Base-by-base conservation (phyloP, 2,329 filamentous ascomycete species). In the Ascocoryne sarcoides region DNA sequence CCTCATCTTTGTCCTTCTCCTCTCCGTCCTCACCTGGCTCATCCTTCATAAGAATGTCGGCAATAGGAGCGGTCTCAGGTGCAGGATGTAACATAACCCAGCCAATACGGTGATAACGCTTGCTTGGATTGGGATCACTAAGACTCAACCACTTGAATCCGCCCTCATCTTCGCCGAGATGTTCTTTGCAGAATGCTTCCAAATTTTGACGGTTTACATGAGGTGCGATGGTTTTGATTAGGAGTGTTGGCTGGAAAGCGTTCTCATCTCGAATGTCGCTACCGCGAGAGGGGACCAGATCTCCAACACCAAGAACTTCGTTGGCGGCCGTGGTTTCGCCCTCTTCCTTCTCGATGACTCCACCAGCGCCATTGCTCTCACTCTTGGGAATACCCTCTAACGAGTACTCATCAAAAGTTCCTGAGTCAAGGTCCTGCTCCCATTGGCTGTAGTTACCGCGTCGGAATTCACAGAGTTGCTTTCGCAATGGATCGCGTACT, bases 141-240 rank as follows among this genome's bases (percentile, higher is more conserved):
- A 98, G 73, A 23, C 90, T 96, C 4, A 98, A 71, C 80, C 90
- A 96, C 59, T 90, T 93, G 67, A 92, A 95, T 2, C 90, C 90
- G 38, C 89, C 89, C 49, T 92, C 82, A 34, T 81, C 82, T 55
- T 95, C 89, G 10, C 90, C 89, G 3, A 96, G 75, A 59, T 95
- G 84, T 61, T 95, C 89, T 58, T 88, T 92, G 64, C 89, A 95
- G 56, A 96, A 95, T 2, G 80, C 80, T 62, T 98, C 92, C 15
- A 98, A 76, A 56, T 95, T 96, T 36, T 84, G 79, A 29, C 92
- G 84, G 56, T 87, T 95, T 48, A 98, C 92, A 44, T 93, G 94
- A 5, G 92, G 92, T 4, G 92, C 90, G 56, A 98, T 88, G 0
- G 92, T 98, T 68, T 98, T 98, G 70, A 98, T 95, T 34, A 98